Base-by-base conservation (phyloP, 163 green algal genomes). In the Scenedesmus sp. region DNA sequence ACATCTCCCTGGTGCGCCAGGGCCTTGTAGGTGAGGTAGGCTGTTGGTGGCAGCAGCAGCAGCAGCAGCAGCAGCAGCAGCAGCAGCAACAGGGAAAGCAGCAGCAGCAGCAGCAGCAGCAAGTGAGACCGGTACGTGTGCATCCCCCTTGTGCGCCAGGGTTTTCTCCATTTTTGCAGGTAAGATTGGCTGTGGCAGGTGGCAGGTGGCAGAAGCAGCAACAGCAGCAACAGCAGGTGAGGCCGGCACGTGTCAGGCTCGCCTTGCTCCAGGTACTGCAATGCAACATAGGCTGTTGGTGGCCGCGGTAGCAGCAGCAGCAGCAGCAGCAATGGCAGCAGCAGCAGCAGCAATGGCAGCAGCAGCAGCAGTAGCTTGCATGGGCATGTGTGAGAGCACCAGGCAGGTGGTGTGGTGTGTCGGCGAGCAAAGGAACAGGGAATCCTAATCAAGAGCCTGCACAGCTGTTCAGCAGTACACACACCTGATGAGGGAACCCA, bases 31-130 rank as follows among this genome's bases (percentile, higher is more conserved):
- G 23, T 85, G 79, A 23, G 62, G 34, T 64, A 59, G 56, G 23
- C 54, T 70, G 26, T 46, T 9, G 66, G 34, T 13, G 54, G 54
- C 55, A 54, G 54, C 82, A 70, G 82, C 82, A 64, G 46, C 79
- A 64, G 46, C 79, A 57, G 77, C 77, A 57, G 77, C 77, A 23
- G 34, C 12, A 84, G 26, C n/a, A 84, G 77, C 77, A 84, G 77
- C 77, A 84, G 77, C 23, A 23, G 16, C 23, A 57, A 20, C 77
- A 23, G 4, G 26, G 7, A 34, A 18, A 82, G 77, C 77, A 59
- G 77, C 8, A 84, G 77, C 2, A 59, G 77, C 77, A 84, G 77
- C 77, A 84, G 77, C 77, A 84, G 77, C 77, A 84, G 77, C 77
- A 84, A 34, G 26, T 60, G 77, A 57, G 59, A 10, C 2, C 20